Percentiles rank a stretch among this genome's conserved stretches.
Evolutionary conservation across 2,329 filamentous ascomycete genomes (phyloP).

Genomic region (Microcera coccophila): DNA sequence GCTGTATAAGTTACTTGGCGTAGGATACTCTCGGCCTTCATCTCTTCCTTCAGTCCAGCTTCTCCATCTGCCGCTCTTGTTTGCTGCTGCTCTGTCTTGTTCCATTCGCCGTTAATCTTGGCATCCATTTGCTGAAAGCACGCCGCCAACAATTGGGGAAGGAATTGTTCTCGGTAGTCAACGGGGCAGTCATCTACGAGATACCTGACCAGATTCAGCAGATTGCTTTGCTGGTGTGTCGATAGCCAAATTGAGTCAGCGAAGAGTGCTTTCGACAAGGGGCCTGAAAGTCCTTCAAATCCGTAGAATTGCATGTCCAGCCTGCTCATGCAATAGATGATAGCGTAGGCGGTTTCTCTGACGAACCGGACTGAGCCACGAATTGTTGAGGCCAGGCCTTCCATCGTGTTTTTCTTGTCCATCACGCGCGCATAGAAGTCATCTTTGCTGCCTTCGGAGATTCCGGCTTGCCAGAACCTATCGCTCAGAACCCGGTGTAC

Average conservation of each 20-base stretch:
- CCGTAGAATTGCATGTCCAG: constrained; percentile 87
- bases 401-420: constrained; percentile 81
- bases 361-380: constrained; percentile 85
- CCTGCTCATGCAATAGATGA: constrained; percentile 88
- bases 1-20: constrained; percentile 89
- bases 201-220: constrained; percentile 82
- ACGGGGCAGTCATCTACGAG: constrained; percentile 90
- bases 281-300: constrained; percentile 76
- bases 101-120: constrained; percentile 87
- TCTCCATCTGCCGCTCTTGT: constrained; percentile 64
- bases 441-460: constrained; percentile 91
- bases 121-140: constrained; percentile 83
- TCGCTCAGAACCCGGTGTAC: constrained; percentile 85
- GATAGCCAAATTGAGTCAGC: constrained; percentile 77
- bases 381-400: constrained; percentile 91
- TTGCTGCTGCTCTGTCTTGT: constrained; percentile 63
- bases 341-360: constrained; percentile 88
- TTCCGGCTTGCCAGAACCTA: constrained; percentile 96
- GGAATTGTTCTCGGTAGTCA: constrained; percentile 69
- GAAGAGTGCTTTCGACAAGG: constrained; percentile 80
- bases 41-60: constrained; percentile 81
- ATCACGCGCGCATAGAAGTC: constrained; percentile 93
- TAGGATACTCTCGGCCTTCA: constrained; percentile 95
- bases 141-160: constrained; percentile 76
- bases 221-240: constrained; percentile 88